Conservation (phyloP, 2,329 filamentous ascomycete species). For the Diplocarpon mali region DNA sequence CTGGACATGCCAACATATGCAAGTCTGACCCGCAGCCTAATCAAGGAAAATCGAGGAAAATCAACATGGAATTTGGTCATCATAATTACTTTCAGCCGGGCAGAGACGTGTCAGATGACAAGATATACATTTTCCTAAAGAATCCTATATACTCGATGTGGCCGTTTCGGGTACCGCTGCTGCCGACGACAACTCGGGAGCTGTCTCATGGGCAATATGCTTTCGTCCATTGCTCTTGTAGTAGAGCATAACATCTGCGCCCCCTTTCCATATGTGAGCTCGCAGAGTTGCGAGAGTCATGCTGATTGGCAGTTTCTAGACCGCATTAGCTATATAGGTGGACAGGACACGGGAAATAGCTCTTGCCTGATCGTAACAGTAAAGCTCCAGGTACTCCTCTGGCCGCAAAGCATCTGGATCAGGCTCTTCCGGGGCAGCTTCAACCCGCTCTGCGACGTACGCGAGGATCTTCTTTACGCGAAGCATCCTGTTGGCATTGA, state of each 20-base stretch:
- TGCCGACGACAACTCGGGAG: conserved; percentile 2
- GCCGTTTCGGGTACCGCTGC: conserved; percentile 1
- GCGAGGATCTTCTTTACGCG: conserved; percentile 87
- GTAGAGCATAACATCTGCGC: conserved; percentile 81
- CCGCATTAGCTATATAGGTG: conserved; percentile 8
- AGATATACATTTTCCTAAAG: background rate
- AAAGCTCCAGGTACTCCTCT: conserved; percentile 89
- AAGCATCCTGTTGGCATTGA: conserved; percentile 96
- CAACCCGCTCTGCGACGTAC: conserved; percentile 87
- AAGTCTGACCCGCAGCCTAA: no score
- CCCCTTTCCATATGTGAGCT: conserved; percentile 86
- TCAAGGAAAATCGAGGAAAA: background rate
- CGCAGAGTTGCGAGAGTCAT: conserved; percentile 94
- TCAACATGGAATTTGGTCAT: background rate
- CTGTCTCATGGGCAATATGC: conserved; percentile 14
- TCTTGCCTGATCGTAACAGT: conserved; percentile 82
- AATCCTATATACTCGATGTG: conserved; percentile 5
- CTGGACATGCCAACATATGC: background rate
- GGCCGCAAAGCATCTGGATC: conserved; percentile 55
- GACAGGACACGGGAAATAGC: background rate
- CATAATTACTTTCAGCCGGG: no score
- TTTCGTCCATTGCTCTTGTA: conserved; percentile 82
- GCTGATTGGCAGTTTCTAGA: conserved; percentile 50
- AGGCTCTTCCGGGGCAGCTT: conserved; percentile 50
- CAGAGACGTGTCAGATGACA: no score